Evolutionary conservation across 345 rosid genomes (phyloP).

Genomic region (Pugionium cornutum): DNA sequence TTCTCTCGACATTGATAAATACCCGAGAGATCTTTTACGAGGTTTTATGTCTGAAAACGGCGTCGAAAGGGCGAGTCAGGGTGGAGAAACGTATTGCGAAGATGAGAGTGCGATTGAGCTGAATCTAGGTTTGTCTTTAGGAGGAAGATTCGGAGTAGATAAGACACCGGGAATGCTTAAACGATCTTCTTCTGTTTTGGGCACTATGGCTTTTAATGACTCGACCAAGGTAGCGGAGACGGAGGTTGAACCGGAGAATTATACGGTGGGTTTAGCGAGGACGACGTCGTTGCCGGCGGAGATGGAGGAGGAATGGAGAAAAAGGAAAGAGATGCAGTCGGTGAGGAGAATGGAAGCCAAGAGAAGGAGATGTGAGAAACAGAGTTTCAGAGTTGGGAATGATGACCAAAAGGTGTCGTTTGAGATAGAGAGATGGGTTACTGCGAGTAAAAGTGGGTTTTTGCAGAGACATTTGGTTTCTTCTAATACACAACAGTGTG

Average conservation of each 20-base stretch:
- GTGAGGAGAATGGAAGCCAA: slow-evolving; percentile 85
- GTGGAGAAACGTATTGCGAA: slow-evolving; percentile 30
- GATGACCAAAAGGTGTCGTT: slow-evolving; percentile 43
- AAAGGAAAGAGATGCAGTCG: slow-evolving; percentile 82
- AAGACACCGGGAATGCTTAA: slow-evolving; percentile 54
- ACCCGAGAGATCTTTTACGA: slow-evolving; percentile 79
- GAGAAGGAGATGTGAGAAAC: slow-evolving; percentile 81
- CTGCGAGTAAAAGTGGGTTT: slow-evolving; percentile 39
- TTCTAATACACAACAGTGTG: slow-evolving; percentile 45
- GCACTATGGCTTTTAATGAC: slow-evolving; percentile 30
- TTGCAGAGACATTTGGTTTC: slow-evolving; percentile 53
- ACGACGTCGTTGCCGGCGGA: slow-evolving; percentile 82
- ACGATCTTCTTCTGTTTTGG: slow-evolving; percentile 79
- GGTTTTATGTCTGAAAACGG: slow-evolving; percentile 54
- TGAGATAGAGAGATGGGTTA: slow-evolving; percentile 49
- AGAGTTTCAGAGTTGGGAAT: slow-evolving; percentile 46
- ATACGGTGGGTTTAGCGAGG: slow-evolving; percentile 57
- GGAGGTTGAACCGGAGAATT: slow-evolving; percentile 38
- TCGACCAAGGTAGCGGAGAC: slow-evolving; percentile 16
- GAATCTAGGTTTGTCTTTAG: slow-evolving; percentile 81
- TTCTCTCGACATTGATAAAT: slow-evolving; percentile 57
- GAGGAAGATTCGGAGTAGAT: slow-evolving; percentile 90
- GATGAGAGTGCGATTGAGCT: slow-evolving; percentile 64
- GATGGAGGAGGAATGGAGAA: slow-evolving; percentile 93
- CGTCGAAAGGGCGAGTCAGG: slow-evolving; percentile 25